Conservation (phyloP, 768 basidiomycete genomes). For the Suillus subalutaceus region DNA sequence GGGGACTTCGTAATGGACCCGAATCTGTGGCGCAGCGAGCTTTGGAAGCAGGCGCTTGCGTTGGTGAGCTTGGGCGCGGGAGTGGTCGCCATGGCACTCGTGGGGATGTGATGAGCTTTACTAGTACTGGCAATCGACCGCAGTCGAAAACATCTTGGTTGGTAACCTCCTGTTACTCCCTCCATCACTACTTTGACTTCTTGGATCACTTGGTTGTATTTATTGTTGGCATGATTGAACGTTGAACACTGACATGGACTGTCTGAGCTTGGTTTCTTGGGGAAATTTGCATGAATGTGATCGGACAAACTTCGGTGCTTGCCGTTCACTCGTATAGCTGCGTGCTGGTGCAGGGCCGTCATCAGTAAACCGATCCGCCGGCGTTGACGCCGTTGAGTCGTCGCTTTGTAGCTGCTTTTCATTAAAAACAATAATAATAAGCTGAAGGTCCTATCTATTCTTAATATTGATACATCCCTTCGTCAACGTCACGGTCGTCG, state of each 20-base stretch:
- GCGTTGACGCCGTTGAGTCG: no score
- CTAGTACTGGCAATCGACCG: background rate
- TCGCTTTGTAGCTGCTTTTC: no score
- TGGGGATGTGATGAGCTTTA: conserved; percentile 36
- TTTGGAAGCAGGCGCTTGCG: conserved; percentile 52
- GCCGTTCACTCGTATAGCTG: background rate
- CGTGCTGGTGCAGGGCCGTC: no score
- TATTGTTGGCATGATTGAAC: background rate
- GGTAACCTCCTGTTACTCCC: background rate
- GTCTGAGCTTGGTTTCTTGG: background rate
- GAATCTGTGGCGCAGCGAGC: conserved; percentile 43
- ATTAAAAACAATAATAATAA: no score
- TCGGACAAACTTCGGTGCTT: background rate
- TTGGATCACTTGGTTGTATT: background rate
- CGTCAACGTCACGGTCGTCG: no score
- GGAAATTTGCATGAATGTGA: background rate
- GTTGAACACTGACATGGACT: background rate
- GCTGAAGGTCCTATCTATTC: no score
- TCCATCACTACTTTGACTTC: background rate
- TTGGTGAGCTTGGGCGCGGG: conserved; percentile 64
- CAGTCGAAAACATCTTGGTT: background rate
- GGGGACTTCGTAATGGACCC: conserved; percentile 82
- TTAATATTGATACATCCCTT: no score
- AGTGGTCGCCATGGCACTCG: conserved; percentile 62
- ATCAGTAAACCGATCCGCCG: no score